Percentiles rank a stretch among this genome's conserved stretches.
Conservation (phyloP, 306 rosid genomes). For the Gillenia trifoliata region DNA sequence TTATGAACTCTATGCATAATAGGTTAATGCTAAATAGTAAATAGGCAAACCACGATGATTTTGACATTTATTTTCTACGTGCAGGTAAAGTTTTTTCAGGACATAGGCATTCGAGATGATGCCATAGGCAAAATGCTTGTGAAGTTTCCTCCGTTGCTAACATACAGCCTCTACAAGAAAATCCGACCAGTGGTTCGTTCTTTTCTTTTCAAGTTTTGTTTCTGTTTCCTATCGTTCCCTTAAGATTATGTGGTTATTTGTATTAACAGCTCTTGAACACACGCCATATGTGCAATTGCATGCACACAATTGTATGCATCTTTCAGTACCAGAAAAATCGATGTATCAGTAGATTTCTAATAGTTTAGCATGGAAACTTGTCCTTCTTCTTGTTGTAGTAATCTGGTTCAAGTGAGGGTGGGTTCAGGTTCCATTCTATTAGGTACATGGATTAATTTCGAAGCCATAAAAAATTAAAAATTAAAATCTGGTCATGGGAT, state of each 20-base stretch:
- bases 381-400: background rate
- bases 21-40: background rate
- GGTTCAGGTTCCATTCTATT: background rate
- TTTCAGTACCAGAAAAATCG: background rate
- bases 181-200: constrained; percentile 81
- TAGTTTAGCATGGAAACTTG: background rate
- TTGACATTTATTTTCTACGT: constrained; percentile 23
- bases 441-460: background rate
- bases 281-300: background rate
- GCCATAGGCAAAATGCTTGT: constrained; percentile 94
- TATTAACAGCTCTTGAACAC: background rate
- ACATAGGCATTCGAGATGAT: constrained; percentile 66
- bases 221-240: constrained; percentile 2
- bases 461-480: background rate
- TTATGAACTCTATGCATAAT: background rate
- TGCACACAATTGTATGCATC: background rate
- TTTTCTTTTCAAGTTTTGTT: constrained; percentile 21
- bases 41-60: background rate
- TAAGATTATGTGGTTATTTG: background rate
- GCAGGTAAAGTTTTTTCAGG: constrained; percentile 76
- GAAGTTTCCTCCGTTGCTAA: constrained; percentile 74
- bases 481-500: background rate
- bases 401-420: background rate
- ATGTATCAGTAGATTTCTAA: background rate
- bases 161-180: constrained; percentile 86